phyloP scores from a whole-genome alignment of 2,329 filamentous ascomycete genomes.

The Botryosphaeria dothidea region DNA sequence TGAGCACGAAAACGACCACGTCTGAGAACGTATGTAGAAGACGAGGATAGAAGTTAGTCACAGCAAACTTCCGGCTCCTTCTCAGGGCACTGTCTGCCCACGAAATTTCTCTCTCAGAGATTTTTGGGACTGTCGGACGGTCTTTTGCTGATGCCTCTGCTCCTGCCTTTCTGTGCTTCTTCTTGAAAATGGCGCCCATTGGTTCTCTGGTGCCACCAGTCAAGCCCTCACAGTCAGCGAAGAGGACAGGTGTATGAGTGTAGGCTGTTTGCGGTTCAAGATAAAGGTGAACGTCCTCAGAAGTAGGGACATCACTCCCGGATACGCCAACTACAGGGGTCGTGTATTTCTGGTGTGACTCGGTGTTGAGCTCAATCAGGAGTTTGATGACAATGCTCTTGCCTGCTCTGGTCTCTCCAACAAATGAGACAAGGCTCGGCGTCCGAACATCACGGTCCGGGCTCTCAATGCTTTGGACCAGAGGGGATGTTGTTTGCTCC shows the following conservation, averaged over 20 bases:
- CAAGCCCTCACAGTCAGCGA: slow-evolving; percentile 56
- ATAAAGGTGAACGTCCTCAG: slow-evolving; percentile 56
- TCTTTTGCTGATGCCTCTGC: neutral
- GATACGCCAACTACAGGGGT: slow-evolving; percentile 50
- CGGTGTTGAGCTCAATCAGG: slow-evolving; percentile 41
- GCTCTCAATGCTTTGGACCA: slow-evolving; percentile 21
- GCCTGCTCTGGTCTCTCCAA: slow-evolving; percentile 50
- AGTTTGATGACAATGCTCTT: slow-evolving; percentile 55
- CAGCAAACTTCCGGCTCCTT: slow-evolving; percentile 39
- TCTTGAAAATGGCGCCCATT: slow-evolving; percentile 24
- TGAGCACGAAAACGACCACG: slow-evolving; percentile 45
- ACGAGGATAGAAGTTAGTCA: slow-evolving; percentile 42
- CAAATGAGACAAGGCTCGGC: slow-evolving; percentile 47
- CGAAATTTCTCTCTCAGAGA: slow-evolving; percentile 20
- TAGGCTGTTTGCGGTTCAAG: slow-evolving; percentile 47
- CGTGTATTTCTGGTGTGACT: slow-evolving; percentile 25
- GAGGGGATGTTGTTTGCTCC: neutral
- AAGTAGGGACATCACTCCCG: slow-evolving; percentile 46
- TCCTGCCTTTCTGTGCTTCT: neutral
- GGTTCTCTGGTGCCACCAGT: slow-evolving; percentile 50
- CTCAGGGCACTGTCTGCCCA: slow-evolving; percentile 23
- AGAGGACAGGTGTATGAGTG: slow-evolving; percentile 46
- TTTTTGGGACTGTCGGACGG: neutral
- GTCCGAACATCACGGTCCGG: slow-evolving; percentile 26
- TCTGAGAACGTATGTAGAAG: slow-evolving; percentile 47